phyloP scores from a whole-genome alignment of 2,329 filamentous ascomycete species.

The Sphaceloma murrayae region DNA sequence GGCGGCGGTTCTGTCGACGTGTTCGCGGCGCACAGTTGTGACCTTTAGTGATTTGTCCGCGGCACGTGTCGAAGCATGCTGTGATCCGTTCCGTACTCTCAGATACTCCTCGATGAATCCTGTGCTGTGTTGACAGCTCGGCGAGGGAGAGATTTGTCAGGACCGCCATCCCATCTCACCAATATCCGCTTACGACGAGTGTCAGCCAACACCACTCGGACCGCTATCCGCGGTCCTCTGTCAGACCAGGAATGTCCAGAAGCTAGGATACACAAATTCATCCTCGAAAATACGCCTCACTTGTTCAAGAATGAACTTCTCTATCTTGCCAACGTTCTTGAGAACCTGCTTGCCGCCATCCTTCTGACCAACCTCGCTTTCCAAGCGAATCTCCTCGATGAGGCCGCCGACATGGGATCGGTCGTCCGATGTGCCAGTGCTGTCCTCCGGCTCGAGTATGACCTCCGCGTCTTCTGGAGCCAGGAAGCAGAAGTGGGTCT shows the following conservation, averaged over 20 bases:
- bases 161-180: too few relatives aligned
- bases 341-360: conserved; percentile 87
- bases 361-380: conserved; percentile 92
- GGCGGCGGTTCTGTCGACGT: too few relatives aligned
- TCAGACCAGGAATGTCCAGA: conserved; percentile 91
- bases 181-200: too few relatives aligned
- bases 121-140: too few relatives aligned
- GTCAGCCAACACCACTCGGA: too few relatives aligned
- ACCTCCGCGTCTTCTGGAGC: conserved; percentile 83
- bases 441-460: conserved; percentile 36
- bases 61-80: too few relatives aligned
- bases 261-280: conserved; percentile 96
- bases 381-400: conserved; percentile 85
- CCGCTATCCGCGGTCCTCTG: too few relatives aligned
- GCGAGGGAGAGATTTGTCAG: too few relatives aligned
- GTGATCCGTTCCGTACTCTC: too few relatives aligned
- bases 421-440: conserved; percentile 20
- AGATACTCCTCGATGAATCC: too few relatives aligned
- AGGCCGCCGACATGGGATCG: conserved; percentile 56
- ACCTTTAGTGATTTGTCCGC: too few relatives aligned
- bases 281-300: conserved; percentile 96
- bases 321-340: conserved; percentile 98
- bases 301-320: conserved; percentile 93
- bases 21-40: too few relatives aligned
- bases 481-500: conserved; percentile 88